Percentiles rank a stretch among this genome's conserved stretches.
phyloP scores from a whole-genome alignment of 768 basidiomycete species.

The Lyophyllum shimeji region DNA sequence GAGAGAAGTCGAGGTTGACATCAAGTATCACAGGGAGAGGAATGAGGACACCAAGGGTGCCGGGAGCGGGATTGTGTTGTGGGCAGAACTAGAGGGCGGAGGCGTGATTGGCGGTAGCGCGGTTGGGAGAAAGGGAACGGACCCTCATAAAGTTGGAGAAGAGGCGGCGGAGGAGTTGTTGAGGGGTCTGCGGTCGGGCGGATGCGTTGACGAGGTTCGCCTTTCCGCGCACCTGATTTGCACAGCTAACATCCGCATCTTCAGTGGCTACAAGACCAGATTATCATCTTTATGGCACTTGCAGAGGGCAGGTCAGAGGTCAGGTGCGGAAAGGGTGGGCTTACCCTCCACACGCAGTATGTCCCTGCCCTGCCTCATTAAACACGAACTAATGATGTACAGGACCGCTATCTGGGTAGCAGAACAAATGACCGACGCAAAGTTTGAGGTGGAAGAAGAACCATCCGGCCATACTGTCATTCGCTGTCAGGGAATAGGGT shows the following conservation, averaged over 20 bases:
- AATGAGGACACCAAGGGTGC: constrained; percentile 49
- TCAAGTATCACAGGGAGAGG: constrained; percentile 40
- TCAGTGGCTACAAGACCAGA: constrained; percentile 65
- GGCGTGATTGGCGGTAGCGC: constrained; percentile 71
- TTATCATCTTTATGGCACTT: constrained; percentile 75
- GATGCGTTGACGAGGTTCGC: constrained; percentile 72
- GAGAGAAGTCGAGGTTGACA: constrained; percentile 35
- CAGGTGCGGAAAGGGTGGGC: constrained; percentile 49
- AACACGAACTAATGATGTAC: neutral
- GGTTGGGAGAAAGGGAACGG: constrained; percentile 50
- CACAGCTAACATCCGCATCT: neutral
- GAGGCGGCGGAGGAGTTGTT: constrained; percentile 62
- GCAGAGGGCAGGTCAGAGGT: constrained; percentile 64
- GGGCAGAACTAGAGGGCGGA: constrained; percentile 71
- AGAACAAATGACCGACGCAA: constrained; percentile 65
- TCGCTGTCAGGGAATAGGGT: constrained; percentile 67
- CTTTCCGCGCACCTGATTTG: neutral
- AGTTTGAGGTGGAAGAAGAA: constrained; percentile 54
- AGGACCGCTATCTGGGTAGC: constrained; percentile 76
- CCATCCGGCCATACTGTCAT: constrained; percentile 41
- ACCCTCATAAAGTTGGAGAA: constrained; percentile 49
- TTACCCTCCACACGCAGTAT: constrained; percentile 70
- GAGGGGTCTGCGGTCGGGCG: constrained; percentile 57
- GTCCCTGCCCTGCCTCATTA: constrained; percentile 9
- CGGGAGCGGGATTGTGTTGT: constrained; percentile 72